Evolutionary conservation across 352 stramenopile species (phyloP).

Genomic region (Phytophthora pistaciae): DNA sequence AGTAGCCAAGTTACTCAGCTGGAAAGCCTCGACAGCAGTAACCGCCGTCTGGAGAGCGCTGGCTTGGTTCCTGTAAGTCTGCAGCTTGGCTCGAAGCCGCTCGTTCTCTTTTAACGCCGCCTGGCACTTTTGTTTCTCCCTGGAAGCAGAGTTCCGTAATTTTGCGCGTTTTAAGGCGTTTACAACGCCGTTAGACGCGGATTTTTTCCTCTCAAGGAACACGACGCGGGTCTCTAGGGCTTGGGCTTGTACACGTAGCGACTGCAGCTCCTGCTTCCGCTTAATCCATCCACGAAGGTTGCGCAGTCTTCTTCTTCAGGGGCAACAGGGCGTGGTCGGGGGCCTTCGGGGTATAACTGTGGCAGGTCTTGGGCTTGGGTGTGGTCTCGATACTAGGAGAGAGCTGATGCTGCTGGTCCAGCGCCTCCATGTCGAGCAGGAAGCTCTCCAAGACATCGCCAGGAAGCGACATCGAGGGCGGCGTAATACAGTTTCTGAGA

Average conservation of each 20-base stretch:
- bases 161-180: constrained; percentile 2
- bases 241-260: constrained; percentile 14
- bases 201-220: constrained; percentile 13
- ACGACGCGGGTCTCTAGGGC: constrained; percentile 14
- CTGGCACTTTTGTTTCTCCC: constrained; percentile 5
- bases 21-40: neutral
- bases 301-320: neutral
- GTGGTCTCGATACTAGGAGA: neutral
- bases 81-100: constrained; percentile 12
- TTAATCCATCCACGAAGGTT: constrained; percentile 23
- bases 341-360: neutral
- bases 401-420: constrained; percentile 4
- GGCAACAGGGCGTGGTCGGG: no score
- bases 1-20: neutral
- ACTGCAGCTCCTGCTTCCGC: constrained; percentile 22
- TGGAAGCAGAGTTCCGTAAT: constrained; percentile 2
- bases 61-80: neutral
- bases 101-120: constrained; percentile 10
- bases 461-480: neutral
- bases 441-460: constrained; percentile 24
- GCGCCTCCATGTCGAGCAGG: constrained; percentile 27
- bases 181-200: neutral
- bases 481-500: no score
- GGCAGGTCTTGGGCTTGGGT: neutral
- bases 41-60: constrained; percentile 3